Conservation (phyloP, 805 yeast genomes). For the Candida mattraensis region DNA sequence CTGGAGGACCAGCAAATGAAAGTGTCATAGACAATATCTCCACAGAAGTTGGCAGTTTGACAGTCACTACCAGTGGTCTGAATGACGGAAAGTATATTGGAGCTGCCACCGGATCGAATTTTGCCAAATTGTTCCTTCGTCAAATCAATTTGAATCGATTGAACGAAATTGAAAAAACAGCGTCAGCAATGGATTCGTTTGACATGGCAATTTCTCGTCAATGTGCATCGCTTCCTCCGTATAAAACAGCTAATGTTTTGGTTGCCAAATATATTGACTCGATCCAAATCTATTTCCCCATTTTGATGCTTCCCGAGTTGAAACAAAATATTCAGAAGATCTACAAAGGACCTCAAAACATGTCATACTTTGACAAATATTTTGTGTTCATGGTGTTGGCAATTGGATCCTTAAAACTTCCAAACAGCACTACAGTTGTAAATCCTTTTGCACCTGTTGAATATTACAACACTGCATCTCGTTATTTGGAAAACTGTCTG, state of each 20-base stretch:
- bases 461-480: constrained; percentile 25
- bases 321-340: constrained; percentile 10
- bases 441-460: constrained; percentile 24
- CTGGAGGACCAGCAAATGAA: constrained; percentile 9
- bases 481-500: constrained; percentile 24
- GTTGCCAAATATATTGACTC: constrained; percentile 20
- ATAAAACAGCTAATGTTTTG: constrained; percentile 13
- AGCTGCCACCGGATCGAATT: constrained; percentile 30
- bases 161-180: constrained; percentile 6
- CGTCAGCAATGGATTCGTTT: constrained; percentile 16
- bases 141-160: constrained; percentile 21
- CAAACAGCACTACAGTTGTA: constrained; percentile 6
- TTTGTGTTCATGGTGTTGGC: constrained; percentile 25
- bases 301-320: constrained; percentile 16
- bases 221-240: constrained; percentile 25
- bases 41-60: constrained; percentile 27
- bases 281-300: constrained; percentile 23
- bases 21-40: constrained; percentile 25
- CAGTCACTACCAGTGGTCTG: constrained; percentile 14
- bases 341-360: constrained; percentile 14
- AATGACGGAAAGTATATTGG: constrained; percentile 25
- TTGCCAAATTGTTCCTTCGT: constrained; percentile 23
- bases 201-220: constrained; percentile 20
- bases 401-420: constrained; percentile 14
- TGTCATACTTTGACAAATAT: constrained; percentile 24